phyloP scores from a whole-genome alignment of 1,284 basidiomycete species.

The Tilletiopsis washingtonensis region DNA sequence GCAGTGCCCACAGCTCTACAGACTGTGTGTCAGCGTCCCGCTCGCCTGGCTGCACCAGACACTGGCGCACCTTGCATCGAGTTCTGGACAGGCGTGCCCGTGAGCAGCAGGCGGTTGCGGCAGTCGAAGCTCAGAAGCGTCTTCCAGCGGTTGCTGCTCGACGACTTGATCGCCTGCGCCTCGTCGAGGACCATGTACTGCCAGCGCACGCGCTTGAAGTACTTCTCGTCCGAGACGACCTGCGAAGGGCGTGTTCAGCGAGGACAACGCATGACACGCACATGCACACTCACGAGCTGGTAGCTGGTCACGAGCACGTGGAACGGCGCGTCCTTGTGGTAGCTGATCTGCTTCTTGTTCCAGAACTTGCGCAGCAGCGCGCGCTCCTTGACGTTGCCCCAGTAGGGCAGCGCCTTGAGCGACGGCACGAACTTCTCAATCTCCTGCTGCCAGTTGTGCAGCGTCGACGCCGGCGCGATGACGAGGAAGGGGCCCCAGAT shows the following conservation, averaged over 20 bases:
- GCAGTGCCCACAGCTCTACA: slow-evolving; percentile 98
- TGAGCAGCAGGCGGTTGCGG: slow-evolving; percentile 86
- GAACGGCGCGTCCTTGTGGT: slow-evolving; percentile 89
- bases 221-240: slow-evolving; percentile 95
- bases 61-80: no score
- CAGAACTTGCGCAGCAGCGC: slow-evolving; percentile 91
- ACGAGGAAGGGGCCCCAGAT: slow-evolving; percentile 99
- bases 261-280: no score
- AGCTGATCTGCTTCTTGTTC: slow-evolving; percentile 88
- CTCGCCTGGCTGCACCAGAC: no score
- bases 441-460: slow-evolving; percentile 99
- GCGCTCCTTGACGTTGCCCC: slow-evolving; percentile 96
- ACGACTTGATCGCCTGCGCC: slow-evolving; percentile 99
- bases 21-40: no score
- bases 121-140: slow-evolving; percentile 92
- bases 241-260: no score
- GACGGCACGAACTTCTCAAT: slow-evolving; percentile 87
- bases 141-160: slow-evolving; percentile 95
- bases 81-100: slow-evolving; percentile 98
- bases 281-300: no score
- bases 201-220: slow-evolving; percentile 97
- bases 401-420: slow-evolving; percentile 92
- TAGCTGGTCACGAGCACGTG: slow-evolving; percentile 97
- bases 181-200: slow-evolving; percentile 99
- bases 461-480: slow-evolving; percentile 90